Evolutionary conservation across 139 green algal species (phyloP), one percentile per base, ranked within the genome.

Genomic region (Tetraselmis chui): DNA sequence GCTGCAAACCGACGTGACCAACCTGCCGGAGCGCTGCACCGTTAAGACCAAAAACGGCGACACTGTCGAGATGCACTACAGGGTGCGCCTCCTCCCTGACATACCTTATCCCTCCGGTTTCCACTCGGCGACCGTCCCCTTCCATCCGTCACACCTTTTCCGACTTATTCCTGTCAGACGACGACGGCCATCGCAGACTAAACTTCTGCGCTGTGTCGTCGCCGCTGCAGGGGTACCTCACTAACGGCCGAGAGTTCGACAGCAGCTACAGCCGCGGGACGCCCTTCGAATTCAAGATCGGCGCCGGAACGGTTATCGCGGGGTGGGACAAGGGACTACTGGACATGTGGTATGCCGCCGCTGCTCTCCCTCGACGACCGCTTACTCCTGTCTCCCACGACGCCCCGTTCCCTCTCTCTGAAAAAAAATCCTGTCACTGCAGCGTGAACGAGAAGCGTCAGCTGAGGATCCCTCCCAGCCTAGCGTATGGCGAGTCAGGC

Each of bases 161-260:
- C n/a, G n/a, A n/a, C n/a, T n/a, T n/a, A n/a, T n/a, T n/a, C n/a
- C n/a, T n/a, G n/a, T n/a, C n/a, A n/a, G n/a, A n/a, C n/a, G n/a
- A n/a, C n/a, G n/a, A n/a, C n/a, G n/a, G n/a, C n/a, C n/a, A n/a
- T n/a, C n/a, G n/a, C n/a, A n/a, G n/a, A n/a, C n/a, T n/a, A n/a
- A n/a, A n/a, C n/a, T n/a, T n/a, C n/a, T n/a, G n/a, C n/a, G n/a
- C n/a, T n/a, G n/a, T n/a, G n/a, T n/a, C n/a, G n/a, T 18, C 45
- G 45, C 45, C 45, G 11, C 45, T 67, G 45, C 45, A 59, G 27
- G 77, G 77, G 23, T 59, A 80, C 29, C 23, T 80, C 23, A 80
- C 80, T 24, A 84, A 88, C 79, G 85, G 85, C 59, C 83, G 32
- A 0, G 80, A 88, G 31, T 88, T 88, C 74, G 85, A 88, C 78